A percentile compares a stretch with the other conserved stretches of the same genome.
These are phyloP conservation scores for Acer yangbiense DNA, from an alignment of 345 rosid genomes.

Conservation along the genomic window DNA sequence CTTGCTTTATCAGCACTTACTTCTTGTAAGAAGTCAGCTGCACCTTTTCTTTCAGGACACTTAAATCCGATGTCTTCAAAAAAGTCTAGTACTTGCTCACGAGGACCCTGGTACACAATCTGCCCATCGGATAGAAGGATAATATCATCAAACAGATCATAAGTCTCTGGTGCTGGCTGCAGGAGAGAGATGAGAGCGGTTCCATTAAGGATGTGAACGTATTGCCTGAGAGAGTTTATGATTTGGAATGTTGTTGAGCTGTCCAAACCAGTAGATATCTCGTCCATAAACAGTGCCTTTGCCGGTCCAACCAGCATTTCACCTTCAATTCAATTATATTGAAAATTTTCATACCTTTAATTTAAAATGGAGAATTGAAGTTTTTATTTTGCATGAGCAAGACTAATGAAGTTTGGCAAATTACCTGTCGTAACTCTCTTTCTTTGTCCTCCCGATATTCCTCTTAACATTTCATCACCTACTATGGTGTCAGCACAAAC, in stretches of 20 bases:
- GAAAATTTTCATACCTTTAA: not conserved
- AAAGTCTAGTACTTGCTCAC: constrained; percentile 54
- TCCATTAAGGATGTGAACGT: constrained; percentile 50
- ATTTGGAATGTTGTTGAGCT: constrained; percentile 78
- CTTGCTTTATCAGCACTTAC: constrained; percentile 35
- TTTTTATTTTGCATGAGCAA: not conserved
- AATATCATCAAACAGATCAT: constrained; percentile 70
- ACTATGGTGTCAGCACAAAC: constrained; percentile 66
- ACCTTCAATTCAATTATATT: constrained; percentile 34
- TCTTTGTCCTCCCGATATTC: constrained; percentile 73
- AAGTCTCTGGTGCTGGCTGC: constrained; percentile 85
- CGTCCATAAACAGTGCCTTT: constrained; percentile 72
- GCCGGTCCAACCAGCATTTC: constrained; percentile 80
- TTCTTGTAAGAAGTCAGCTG: constrained; percentile 82
- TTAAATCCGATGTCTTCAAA: constrained; percentile 67
- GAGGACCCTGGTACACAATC: constrained; percentile 71
- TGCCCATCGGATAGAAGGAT: constrained; percentile 69
- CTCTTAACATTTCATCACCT: constrained; percentile 64
- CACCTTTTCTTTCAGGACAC: constrained; percentile 78
- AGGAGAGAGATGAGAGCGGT: constrained; percentile 78
- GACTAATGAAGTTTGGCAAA: not conserved
- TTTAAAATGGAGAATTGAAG: not conserved
- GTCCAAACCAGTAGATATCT: constrained; percentile 80
- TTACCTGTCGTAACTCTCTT: constrained; percentile 75
- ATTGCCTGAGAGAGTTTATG: constrained; percentile 60